Base-by-base conservation (phyloP, 345 rosid genomes). In the Gossypium ekmanianum region DNA sequence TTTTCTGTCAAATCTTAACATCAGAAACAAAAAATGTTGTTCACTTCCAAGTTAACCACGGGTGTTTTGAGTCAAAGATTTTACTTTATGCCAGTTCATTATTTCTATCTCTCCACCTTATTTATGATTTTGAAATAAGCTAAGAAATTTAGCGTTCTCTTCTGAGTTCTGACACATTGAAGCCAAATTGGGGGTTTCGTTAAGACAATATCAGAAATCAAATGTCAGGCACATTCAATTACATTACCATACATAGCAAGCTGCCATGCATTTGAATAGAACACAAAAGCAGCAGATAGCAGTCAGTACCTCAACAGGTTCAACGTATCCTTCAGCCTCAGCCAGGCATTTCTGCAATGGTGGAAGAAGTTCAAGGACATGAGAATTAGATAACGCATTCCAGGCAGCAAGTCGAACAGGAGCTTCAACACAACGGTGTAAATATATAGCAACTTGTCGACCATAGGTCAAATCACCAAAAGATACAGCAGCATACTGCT, bases 311-410 rank as follows among this genome's bases (percentile, higher is more conserved):
- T 94, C 97, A 55, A 81, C 61, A 11, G 97, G 97, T 83, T 87
- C 93, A 8, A 94, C 94, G 79, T 91, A 74, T 41, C 97, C 97
- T 58, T 87, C 87, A 7, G 89, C 89, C 63, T 76, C 76, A 72
- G 86, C 91, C 72, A 88, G 56, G 83, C 95, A 91, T 66, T 91
- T 84, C 71, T 88, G 87, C 27, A 91, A 52, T 57, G 92, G 86
- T 3, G 95, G 97, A 75, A 94, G 90, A 80, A 94, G 89, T 79
- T 92, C 94, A 62, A 94, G 94, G 74, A 86, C 97, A 76, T 68
- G 87, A 73, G 90, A 80, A 83, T 84, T 90, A 39, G 88, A 77
- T 47, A 94, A 76, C 22, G 79, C 83, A 72, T 83, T 91, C 97
- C 97, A 94, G 68, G 97, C 87, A 72, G 89, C 83, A 67, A 90